phyloP scores from a whole-genome alignment of 371 early-diverging fungal species.

The Sporodiniella umbellata region DNA sequence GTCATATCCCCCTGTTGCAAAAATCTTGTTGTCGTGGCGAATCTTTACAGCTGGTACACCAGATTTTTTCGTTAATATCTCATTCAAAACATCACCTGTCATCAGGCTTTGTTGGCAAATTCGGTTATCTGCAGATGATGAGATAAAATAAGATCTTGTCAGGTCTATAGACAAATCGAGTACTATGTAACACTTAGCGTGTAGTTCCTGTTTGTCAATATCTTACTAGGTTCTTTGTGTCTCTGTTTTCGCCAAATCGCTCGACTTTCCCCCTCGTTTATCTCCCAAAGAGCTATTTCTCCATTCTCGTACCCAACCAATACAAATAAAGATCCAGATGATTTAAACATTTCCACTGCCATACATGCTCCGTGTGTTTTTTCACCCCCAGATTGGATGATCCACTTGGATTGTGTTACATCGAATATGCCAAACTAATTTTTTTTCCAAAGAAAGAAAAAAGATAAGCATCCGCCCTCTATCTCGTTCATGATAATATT shows the following conservation, averaged over 20 bases:
- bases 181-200: constrained; percentile 6
- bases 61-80: constrained; percentile 37
- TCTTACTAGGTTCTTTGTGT: constrained; percentile 42
- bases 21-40: constrained; percentile 45
- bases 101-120: constrained; percentile 32
- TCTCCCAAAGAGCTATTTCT: constrained; percentile 31
- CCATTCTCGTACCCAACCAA: constrained; percentile 50
- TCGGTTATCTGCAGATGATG: constrained; percentile 43
- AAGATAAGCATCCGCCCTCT: not conserved
- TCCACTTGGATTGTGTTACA: constrained; percentile 17
- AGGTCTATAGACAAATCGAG: constrained; percentile 28
- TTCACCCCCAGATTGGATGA: constrained; percentile 17
- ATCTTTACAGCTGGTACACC: constrained; percentile 39
- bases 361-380: constrained; percentile 34
- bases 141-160: constrained; percentile 20
- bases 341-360: constrained; percentile 29
- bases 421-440: constrained; percentile 50
- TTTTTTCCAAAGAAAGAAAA: too few species aligned
- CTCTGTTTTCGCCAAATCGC: constrained; percentile 31
- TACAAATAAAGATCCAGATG: constrained; percentile 15
- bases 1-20: constrained; percentile 56
- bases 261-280: constrained; percentile 2
- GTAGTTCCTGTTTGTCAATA: not conserved
- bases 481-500: too few species aligned
- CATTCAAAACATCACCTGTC: constrained; percentile 21